phyloP scores from a whole-genome alignment of 2,329 filamentous ascomycete genomes.

The Botrytis cinerea region DNA sequence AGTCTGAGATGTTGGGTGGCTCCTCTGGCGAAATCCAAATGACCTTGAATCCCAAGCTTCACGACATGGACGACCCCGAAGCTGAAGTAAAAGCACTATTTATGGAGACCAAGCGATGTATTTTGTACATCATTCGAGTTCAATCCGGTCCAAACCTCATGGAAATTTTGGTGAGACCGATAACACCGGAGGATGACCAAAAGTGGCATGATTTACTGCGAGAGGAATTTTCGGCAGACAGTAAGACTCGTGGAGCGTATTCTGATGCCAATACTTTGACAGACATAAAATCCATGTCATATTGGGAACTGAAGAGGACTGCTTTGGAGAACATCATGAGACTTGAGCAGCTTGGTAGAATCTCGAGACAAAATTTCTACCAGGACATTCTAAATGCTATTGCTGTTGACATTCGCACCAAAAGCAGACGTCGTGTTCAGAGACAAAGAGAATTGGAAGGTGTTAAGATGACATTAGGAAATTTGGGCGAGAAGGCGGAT shows the following conservation, averaged over 20 bases:
- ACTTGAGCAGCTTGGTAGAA: slow-evolving; percentile 82
- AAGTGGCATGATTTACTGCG: slow-evolving; percentile 80
- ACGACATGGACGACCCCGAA: slow-evolving; percentile 89
- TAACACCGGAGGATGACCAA: slow-evolving; percentile 81
- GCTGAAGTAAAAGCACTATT: slow-evolving; percentile 89
- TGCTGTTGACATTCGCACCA: slow-evolving; percentile 93
- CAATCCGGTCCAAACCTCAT: slow-evolving; percentile 91
- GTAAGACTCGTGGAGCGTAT: slow-evolving; percentile 78
- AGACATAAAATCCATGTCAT: slow-evolving; percentile 86
- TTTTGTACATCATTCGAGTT: slow-evolving; percentile 95
- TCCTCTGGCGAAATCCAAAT: slow-evolving; percentile 83
- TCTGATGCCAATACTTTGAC: slow-evolving; percentile 81
- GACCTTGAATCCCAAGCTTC: slow-evolving; percentile 85
- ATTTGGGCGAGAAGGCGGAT: slow-evolving; percentile 80
- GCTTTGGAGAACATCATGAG: slow-evolving; percentile 92
- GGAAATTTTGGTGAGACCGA: slow-evolving; percentile 90
- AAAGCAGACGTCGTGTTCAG: slow-evolving; percentile 90
- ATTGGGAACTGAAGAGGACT: slow-evolving; percentile 88
- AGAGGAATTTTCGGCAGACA: slow-evolving; percentile 75
- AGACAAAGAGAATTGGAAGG: slow-evolving; percentile 88
- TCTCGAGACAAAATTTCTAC: slow-evolving; percentile 85
- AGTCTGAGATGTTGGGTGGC: slow-evolving; percentile 86
- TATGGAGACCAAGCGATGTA: slow-evolving; percentile 97
- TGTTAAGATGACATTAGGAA: slow-evolving; percentile 71
- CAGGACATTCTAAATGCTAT: slow-evolving; percentile 98